Evolutionary conservation across 257 asterid genomes (phyloP), one percentile per base, ranked within the genome.

Genomic region (Mentha longifolia): DNA sequence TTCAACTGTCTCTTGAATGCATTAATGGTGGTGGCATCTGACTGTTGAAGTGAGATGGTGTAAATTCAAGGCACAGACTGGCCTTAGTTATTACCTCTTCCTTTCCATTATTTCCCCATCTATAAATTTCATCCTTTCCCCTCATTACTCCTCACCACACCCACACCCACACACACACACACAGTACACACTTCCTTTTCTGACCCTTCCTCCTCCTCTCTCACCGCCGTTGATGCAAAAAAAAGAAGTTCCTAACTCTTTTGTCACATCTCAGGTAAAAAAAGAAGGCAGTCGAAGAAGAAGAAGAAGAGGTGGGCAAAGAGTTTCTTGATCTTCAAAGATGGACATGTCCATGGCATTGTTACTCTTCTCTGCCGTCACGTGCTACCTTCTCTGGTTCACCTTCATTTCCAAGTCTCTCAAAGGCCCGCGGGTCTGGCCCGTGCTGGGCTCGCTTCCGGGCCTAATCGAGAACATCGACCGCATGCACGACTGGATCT

Each of bases 361-460:
- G 82, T 37, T 92, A 39, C 33, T 90, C 59, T 88, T 90, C 72
- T 78, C 89, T 35, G 90, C 71, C 20, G 77, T 90, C 1, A 90
- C 97, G 16, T 78, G 90, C 73, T 92, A 92, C 49, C 86, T 92
- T 0, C 72, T 90, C 0, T 92, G 98, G 98, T 90, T 92, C 84
- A 88, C 96, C 45, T 90, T 85, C 85, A 88, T 92, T 9, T 92
- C 95, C 47, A 85, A 89, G 61, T 87, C 96, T 0, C 82, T 92
- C n/a, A 92, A 87, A 75, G 98, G 96, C 7, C 98, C 97, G 2
- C 82, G 96, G 5, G 95, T 87, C 4, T 93, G 98, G 98, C 98
- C 96, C n/a, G 16, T 90, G 3, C 51, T 93, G 22, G 98, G 98
- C 39, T 90, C 97, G 72, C 89, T 93, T 3, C 98, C 98, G 5